Evolutionary conservation across 2,329 filamentous ascomycete genomes (phyloP).

Genomic region (Aspergillus oerlinghausenensis): DNA sequence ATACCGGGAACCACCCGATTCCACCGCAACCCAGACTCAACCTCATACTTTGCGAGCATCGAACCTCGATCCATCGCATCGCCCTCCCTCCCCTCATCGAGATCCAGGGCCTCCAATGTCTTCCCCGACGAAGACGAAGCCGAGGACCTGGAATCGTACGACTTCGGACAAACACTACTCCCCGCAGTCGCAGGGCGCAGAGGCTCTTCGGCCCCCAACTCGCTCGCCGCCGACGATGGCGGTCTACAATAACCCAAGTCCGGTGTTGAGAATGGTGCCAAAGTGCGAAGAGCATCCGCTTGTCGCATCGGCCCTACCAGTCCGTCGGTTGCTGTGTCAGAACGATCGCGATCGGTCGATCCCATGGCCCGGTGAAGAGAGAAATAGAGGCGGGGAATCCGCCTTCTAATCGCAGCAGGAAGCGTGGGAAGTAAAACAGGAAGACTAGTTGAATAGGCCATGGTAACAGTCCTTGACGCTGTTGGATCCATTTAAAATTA

Average conservation of each 20-base stretch:
- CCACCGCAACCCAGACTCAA: slow-evolving; percentile 30
- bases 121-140: slow-evolving; percentile 12
- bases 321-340: slow-evolving; percentile 1
- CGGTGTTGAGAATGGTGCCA: not conserved
- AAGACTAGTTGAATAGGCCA: slow-evolving; percentile 17
- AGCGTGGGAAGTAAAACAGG: slow-evolving; percentile 16
- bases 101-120: slow-evolving; percentile 15
- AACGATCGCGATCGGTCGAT: not conserved
- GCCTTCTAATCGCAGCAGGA: slow-evolving; percentile 26
- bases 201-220: not conserved
- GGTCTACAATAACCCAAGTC: not conserved
- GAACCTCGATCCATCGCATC: slow-evolving; percentile 2
- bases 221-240: not conserved
- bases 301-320: too few species aligned
- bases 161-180: slow-evolving; percentile 7
- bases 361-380: slow-evolving; percentile 7
- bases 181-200: slow-evolving; percentile 11
- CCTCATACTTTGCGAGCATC: slow-evolving; percentile 23
- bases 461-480: slow-evolving; percentile 3
- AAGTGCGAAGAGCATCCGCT: not conserved
- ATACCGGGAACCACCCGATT: slow-evolving; percentile 33
- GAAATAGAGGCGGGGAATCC: slow-evolving; percentile 21
- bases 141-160: slow-evolving; percentile 2
- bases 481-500: slow-evolving; percentile 1
- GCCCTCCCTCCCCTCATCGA: slow-evolving; percentile 11